Evolutionary conservation across 2,329 filamentous ascomycete genomes (phyloP), one percentile per base, ranked within the genome.

Genomic region (Aspergillus sp.): DNA sequence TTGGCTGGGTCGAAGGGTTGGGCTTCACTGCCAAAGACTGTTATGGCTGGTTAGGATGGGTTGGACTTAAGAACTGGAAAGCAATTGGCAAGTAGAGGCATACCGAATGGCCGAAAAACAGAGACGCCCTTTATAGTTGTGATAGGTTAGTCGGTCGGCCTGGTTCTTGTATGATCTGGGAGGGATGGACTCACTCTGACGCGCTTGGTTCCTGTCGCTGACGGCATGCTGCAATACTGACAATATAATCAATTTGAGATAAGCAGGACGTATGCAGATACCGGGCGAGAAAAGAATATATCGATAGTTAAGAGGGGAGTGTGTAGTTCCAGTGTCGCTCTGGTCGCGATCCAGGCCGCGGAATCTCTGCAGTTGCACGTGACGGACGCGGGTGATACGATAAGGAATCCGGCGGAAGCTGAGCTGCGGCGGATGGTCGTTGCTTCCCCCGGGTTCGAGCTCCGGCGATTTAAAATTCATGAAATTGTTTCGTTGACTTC

Each of bases 21-120:
- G 19, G 94, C 92, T 63, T 95, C 91, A 63, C 88, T 91, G 74
- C 91, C 91, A 76, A 91, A 91, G 66, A 93, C 79, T 91, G 84
- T 54, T 12, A 7, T 41, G 17, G 30, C 55, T 60, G 23, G 19
- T 55, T 39, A 49, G 17, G 12, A 32, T 17, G 23, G 13, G 30
- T 1, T 23, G 4, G 1, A 5, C n/a, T 23, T n/a, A 2, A 19
- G 19, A 19, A 2, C 19, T 19, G 19, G 19, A 19, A 19, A 2
- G 2, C 2, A 19, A 19, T 19, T 19, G 19, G 19, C 19, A 19
- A 19, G n/a, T 19, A 32, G 19, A 51, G 41, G 65, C 74, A 58
- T 68, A 80, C 79, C 71, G 67, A 82, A 82, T 47, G 80, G 80
- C 21, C 80, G 76, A 68, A 78, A 79, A 55, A 81, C 71, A 53